These are phyloP conservation scores for Picochlorum costavermella DNA, from an alignment of 139 green algal species.

Conservation along the genomic window DNA sequence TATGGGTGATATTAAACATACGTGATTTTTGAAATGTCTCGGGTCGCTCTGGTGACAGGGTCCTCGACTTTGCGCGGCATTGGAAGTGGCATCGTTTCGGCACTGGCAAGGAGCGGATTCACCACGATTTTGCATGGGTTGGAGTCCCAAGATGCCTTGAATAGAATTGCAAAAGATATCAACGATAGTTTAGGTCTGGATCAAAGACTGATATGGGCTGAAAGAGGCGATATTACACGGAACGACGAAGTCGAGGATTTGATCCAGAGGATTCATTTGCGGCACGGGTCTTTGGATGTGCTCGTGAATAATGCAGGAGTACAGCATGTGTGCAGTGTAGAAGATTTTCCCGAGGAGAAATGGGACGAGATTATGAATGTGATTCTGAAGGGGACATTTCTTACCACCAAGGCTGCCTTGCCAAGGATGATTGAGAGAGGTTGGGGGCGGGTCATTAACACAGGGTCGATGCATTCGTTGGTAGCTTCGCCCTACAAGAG, in stretches of 20 bases:
- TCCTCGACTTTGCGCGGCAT: slow-evolving; percentile 40
- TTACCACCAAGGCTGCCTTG: slow-evolving; percentile 71
- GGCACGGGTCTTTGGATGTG: slow-evolving; percentile 42
- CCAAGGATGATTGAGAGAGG: slow-evolving; percentile 67
- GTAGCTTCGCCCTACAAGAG: slow-evolving; percentile 84
- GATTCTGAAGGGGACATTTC: slow-evolving; percentile 63
- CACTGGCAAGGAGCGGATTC: slow-evolving; percentile 28
- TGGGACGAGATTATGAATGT: slow-evolving; percentile 67
- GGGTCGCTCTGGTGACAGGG: slow-evolving; percentile 6
- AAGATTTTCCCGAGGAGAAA: slow-evolving; percentile 78
- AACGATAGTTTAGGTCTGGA: too few relatives aligned
- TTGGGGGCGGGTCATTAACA: slow-evolving; percentile 85
- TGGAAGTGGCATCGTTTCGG: slow-evolving; percentile 38
- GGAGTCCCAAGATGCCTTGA: neutral
- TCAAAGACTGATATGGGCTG: too few relatives aligned
- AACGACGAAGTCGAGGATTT: slow-evolving; percentile 28
- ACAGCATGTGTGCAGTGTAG: slow-evolving; percentile 69
- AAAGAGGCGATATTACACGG: too few relatives aligned
- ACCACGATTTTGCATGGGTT: slow-evolving; percentile 40
- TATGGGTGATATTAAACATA: too few relatives aligned
- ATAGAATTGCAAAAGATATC: slow-evolving; percentile 19
- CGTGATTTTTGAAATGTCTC: too few relatives aligned
- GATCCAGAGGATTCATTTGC: slow-evolving; percentile 27
- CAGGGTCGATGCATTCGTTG: slow-evolving; percentile 71
- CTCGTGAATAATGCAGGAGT: slow-evolving; percentile 66